phyloP scores from a whole-genome alignment of 139 green algal genomes.

The Tetradesmus obliquus region DNA sequence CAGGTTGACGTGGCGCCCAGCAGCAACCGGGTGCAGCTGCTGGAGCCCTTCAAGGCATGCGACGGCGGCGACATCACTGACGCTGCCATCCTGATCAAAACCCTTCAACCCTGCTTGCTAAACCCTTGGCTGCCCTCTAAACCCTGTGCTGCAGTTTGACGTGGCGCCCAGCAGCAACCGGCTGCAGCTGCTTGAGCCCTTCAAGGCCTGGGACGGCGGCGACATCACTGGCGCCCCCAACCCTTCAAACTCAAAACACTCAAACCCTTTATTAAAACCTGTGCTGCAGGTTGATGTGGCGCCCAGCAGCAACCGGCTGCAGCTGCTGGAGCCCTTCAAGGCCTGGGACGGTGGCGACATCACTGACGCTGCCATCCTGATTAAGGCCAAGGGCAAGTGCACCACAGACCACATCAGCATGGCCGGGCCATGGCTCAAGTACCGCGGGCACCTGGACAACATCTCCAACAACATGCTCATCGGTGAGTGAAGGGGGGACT shows the following conservation, averaged over 20 bases:
- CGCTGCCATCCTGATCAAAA: neutral
- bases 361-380: constrained; percentile 72
- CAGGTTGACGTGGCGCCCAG: neutral
- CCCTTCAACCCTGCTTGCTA: neutral
- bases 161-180: neutral
- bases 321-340: constrained; percentile 92
- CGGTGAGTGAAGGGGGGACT: constrained; percentile 41
- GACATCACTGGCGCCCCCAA: constrained; percentile 80
- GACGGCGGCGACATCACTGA: neutral
- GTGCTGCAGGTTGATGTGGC: constrained; percentile 69
- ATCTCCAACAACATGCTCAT: constrained; percentile 99
- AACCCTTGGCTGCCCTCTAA: too few species aligned
- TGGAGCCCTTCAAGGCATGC: neutral
- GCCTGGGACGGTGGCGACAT: constrained; percentile 87
- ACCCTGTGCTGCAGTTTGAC: neutral
- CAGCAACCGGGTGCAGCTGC: neutral
- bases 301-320: constrained; percentile 84
- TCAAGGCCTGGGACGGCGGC: constrained; percentile 48
- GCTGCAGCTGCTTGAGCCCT: neutral
- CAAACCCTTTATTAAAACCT: neutral
- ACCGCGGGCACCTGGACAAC: constrained; percentile 97
- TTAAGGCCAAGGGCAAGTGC: constrained; percentile 97
- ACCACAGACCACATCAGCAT: constrained; percentile 99
- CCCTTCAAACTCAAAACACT: neutral
- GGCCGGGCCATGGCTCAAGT: constrained; percentile 98